phyloP scores from a whole-genome alignment of 495 filamentous ascomycete species.

The Neurospora sp. region DNA sequence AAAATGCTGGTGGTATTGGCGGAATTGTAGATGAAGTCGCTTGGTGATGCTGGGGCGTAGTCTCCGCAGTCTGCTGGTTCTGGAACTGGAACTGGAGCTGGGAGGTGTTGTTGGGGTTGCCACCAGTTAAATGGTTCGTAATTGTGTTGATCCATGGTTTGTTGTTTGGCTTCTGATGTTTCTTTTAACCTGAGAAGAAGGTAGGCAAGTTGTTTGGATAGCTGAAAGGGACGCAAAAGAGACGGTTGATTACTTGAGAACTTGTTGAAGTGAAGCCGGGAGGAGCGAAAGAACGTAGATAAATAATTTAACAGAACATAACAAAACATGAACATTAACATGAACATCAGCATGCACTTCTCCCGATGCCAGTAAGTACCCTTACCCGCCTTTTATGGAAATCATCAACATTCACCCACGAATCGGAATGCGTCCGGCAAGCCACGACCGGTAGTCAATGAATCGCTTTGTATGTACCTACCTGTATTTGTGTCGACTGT shows the following conservation, averaged over 20 bases:
- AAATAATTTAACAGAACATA: background rate
- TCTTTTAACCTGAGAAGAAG: background rate
- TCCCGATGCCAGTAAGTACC: background rate
- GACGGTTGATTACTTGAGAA: background rate
- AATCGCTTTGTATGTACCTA: background rate
- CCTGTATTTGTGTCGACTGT: background rate
- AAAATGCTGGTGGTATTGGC: background rate
- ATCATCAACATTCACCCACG: background rate
- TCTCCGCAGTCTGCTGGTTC: background rate
- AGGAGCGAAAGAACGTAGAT: background rate
- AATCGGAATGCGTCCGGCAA: background rate
- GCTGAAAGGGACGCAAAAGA: background rate
- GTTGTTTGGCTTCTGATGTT: background rate
- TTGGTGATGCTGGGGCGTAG: conserved; percentile 6
- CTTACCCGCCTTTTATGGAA: background rate
- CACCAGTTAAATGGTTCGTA: background rate
- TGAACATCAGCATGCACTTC: background rate
- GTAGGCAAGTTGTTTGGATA: background rate
- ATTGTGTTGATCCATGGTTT: background rate
- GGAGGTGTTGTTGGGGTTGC: background rate
- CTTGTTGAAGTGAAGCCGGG: too few relatives aligned
- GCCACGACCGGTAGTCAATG: background rate
- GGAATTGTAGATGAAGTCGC: conserved; percentile 16
- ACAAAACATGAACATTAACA: background rate
- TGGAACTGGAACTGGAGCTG: background rate